phyloP scores from a whole-genome alignment of 2,329 filamentous ascomycete genomes.

The Hansfordia pulvinata region DNA sequence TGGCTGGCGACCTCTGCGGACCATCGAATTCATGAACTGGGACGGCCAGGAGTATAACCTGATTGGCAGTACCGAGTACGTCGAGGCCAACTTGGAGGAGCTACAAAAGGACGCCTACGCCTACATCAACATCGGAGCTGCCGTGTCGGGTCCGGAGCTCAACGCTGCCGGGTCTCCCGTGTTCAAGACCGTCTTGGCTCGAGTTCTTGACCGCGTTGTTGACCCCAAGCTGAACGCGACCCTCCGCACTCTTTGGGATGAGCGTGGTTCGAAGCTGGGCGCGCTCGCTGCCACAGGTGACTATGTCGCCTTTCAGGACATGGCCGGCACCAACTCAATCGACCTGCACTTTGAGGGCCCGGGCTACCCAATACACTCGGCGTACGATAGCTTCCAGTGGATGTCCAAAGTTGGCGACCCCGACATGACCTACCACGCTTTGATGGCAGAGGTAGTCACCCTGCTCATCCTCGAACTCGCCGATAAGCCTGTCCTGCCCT shows the following conservation, averaged over 20 bases:
- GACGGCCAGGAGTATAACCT: conserved; percentile 88
- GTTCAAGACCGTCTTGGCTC: conserved; percentile 57
- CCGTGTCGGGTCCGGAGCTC: conserved; percentile 63
- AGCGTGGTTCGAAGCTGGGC: conserved; percentile 43
- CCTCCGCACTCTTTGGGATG: conserved; percentile 65
- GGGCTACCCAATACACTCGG: conserved; percentile 61
- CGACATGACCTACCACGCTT: conserved; percentile 65
- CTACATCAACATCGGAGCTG: conserved; percentile 85
- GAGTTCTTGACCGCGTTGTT: conserved; percentile 58
- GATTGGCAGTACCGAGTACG: conserved; percentile 87
- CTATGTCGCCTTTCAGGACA: conserved; percentile 81
- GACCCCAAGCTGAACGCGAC: conserved; percentile 63
- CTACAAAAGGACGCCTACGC: conserved; percentile 66
- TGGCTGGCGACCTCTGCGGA: conserved; percentile 86
- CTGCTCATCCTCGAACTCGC: conserved; percentile 76
- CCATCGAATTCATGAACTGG: conserved; percentile 95
- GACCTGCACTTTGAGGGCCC: conserved; percentile 67
- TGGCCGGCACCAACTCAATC: conserved; percentile 77
- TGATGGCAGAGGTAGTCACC: conserved; percentile 67
- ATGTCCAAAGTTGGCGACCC: conserved; percentile 72
- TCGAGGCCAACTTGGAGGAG: conserved; percentile 67
- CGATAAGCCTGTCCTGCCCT: conserved; percentile 69
- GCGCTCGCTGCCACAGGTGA: conserved; percentile 66
- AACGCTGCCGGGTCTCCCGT: conserved; percentile 69
- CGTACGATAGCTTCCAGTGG: conserved; percentile 84